Conservation (phyloP, 2,329 filamentous ascomycete genomes). For the Reticulascus tulasneorum region DNA sequence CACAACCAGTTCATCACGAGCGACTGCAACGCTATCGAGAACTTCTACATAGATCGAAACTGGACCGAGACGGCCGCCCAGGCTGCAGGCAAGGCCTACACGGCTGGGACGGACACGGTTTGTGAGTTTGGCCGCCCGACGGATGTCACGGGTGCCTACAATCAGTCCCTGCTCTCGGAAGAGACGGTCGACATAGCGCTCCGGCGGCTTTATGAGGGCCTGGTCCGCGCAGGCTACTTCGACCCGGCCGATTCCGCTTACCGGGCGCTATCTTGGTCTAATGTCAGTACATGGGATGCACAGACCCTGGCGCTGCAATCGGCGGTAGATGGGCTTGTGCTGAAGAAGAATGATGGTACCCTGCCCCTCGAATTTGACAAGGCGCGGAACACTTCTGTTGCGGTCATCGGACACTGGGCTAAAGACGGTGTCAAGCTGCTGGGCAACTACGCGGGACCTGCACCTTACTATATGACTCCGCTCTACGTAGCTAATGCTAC, state of each 20-base stretch:
- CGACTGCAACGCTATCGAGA: slow-evolving; percentile 61
- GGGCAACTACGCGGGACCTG: too few species aligned
- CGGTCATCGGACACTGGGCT: too few species aligned
- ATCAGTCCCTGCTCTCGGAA: slow-evolving; percentile 26
- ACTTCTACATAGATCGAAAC: slow-evolving; percentile 46
- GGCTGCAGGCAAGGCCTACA: slow-evolving; percentile 27
- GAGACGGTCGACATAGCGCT: slow-evolving; percentile 37
- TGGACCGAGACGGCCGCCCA: slow-evolving; percentile 30
- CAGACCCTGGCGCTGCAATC: too few species aligned
- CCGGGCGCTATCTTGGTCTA: too few species aligned
- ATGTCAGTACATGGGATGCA: too few species aligned
- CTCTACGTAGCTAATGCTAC: too few species aligned
- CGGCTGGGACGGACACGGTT: slow-evolving; percentile 27
- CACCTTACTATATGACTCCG: too few species aligned
- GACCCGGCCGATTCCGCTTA: slow-evolving; percentile 39
- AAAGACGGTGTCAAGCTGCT: too few species aligned
- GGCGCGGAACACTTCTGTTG: too few species aligned
- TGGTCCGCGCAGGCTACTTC: slow-evolving; percentile 55
- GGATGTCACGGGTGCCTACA: slow-evolving; percentile 25
- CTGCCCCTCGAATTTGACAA: too few species aligned
- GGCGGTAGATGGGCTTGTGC: too few species aligned
- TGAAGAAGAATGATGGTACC: too few species aligned
- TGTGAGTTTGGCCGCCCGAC: slow-evolving; percentile 21
- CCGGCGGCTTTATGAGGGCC: slow-evolving; percentile 46
- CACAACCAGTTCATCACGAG: slow-evolving; percentile 60